Percentiles rank a stretch among this genome's conserved stretches.
Evolutionary conservation across 306 rosid species (phyloP).

Genomic region (Cucurbita moschata): DNA sequence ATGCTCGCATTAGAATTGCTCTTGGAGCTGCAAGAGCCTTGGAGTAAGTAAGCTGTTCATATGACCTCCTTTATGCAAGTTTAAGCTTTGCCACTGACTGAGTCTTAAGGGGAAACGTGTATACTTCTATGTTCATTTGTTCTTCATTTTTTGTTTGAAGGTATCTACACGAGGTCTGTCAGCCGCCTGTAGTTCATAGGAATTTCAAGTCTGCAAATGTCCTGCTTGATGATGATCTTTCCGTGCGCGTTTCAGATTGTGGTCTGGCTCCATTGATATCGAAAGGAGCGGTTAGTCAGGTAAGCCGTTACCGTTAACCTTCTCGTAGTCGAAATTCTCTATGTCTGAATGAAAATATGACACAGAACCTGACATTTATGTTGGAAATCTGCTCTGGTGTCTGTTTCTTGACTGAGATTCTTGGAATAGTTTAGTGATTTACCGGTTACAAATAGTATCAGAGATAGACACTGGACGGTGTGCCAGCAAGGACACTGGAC

Average conservation of each 20-base stretch:
- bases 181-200: conserved; percentile 78
- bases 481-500: too few relatives aligned
- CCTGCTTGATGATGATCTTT: conserved; percentile 80
- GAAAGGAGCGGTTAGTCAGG: conserved; percentile 92
- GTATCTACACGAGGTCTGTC: conserved; percentile 80
- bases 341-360: background rate
- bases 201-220: conserved; percentile 82
- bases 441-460: too few relatives aligned
- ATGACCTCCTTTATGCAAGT: background rate
- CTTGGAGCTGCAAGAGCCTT: conserved; percentile 96
- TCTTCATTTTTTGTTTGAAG: conserved; percentile 29
- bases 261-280: conserved; percentile 88
- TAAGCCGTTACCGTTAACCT: conserved; percentile 16
- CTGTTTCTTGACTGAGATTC: background rate
- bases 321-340: background rate
- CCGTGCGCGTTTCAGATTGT: conserved; percentile 72
- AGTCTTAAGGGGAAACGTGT: background rate
- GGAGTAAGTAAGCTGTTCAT: conserved; percentile 50
- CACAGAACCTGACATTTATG: background rate
- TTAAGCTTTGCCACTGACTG: background rate
- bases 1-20: conserved; percentile 73
- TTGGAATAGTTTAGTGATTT: background rate
- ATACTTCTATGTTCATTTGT: conserved; percentile 8
- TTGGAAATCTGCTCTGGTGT: background rate
- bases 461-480: too few relatives aligned